Percentiles rank a stretch among this genome's conserved stretches.
phyloP scores from a whole-genome alignment of 805 yeast species.

The Candida golubevii region DNA sequence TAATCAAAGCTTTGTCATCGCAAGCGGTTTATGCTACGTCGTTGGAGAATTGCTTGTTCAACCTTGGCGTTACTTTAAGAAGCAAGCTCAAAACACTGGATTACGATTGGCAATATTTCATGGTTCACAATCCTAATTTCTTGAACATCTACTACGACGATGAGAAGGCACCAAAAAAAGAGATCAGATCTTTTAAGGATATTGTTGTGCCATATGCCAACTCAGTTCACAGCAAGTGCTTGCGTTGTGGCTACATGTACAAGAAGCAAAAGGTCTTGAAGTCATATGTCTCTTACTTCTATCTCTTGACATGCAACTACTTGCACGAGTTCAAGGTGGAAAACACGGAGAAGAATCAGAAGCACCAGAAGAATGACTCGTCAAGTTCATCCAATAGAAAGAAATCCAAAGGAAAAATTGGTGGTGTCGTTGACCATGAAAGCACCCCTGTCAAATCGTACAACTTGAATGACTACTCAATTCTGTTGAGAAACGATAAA shows the following conservation, averaged over 20 bases:
- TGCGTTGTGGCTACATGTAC: conserved; percentile 39
- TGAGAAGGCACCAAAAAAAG: conserved; percentile 15
- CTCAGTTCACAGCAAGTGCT: conserved; percentile 37
- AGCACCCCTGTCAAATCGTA: conserved; percentile 39
- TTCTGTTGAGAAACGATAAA: conserved; percentile 30
- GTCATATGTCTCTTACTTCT: conserved; percentile 34
- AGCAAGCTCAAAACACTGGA: conserved; percentile 23
- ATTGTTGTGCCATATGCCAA: conserved; percentile 31
- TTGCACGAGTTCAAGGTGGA: conserved; percentile 41
- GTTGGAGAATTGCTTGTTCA: conserved; percentile 15
- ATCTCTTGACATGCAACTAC: conserved; percentile 40
- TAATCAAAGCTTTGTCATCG: conserved; percentile 25
- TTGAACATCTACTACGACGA: conserved; percentile 21
- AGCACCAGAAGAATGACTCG: conserved; percentile 7
- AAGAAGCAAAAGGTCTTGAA: conserved; percentile 39
- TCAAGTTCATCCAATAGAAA: conserved; percentile 10
- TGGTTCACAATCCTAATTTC: conserved; percentile 28
- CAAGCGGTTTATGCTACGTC: conserved; percentile 20
- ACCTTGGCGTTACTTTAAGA: conserved; percentile 23
- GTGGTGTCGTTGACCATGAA: conserved; percentile 38
- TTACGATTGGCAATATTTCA: conserved; percentile 37
- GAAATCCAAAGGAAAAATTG: conserved; percentile 30
- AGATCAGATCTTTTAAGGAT: conserved; percentile 19
- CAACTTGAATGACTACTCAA: conserved; percentile 35
- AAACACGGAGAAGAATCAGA: conserved; percentile 8